A percentile compares a stretch with the other conserved stretches of the same genome.
These are phyloP conservation scores for Leptographium wingfieldii DNA, from an alignment of 2,329 filamentous ascomycete species.

Conservation along the genomic window DNA sequence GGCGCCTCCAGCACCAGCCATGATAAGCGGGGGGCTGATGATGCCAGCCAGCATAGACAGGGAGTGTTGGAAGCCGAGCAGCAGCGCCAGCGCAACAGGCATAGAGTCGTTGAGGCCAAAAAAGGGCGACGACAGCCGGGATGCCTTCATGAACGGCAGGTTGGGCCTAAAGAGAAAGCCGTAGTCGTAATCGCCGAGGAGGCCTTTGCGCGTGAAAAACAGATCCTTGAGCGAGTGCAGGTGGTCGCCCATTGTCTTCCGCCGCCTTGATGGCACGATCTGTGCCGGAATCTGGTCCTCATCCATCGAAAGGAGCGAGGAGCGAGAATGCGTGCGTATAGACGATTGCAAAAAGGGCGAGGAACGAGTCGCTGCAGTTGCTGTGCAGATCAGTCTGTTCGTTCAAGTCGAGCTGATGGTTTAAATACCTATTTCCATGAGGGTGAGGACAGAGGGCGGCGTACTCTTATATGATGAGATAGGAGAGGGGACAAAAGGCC, in stretches of 20 bases:
- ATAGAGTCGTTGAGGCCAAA: conserved; percentile 73
- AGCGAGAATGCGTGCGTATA: neutral
- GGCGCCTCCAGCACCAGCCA: conserved; percentile 47
- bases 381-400: too few species aligned
- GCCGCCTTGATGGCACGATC: conserved; percentile 27
- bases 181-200: conserved; percentile 84
- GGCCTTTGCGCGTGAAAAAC: conserved; percentile 51
- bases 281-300: conserved; percentile 40
- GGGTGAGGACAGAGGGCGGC: too few species aligned
- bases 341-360: too few species aligned
- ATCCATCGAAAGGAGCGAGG: conserved; percentile 30
- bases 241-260: conserved; percentile 17
- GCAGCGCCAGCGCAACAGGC: conserved; percentile 59
- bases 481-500: neutral
- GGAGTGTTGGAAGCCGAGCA: conserved; percentile 70
- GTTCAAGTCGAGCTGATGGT: too few species aligned
- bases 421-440: too few species aligned
- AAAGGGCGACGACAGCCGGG: conserved; percentile 52
- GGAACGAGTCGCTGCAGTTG: too few species aligned
- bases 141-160: conserved; percentile 66
- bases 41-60: conserved; percentile 65
- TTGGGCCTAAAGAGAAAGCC: conserved; percentile 72
- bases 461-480: neutral
- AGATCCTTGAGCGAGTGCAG: conserved; percentile 23
- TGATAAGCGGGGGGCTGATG: conserved; percentile 67